Conservation (phyloP, 169 alveolate species). For the Plasmodium ovale region DNA sequence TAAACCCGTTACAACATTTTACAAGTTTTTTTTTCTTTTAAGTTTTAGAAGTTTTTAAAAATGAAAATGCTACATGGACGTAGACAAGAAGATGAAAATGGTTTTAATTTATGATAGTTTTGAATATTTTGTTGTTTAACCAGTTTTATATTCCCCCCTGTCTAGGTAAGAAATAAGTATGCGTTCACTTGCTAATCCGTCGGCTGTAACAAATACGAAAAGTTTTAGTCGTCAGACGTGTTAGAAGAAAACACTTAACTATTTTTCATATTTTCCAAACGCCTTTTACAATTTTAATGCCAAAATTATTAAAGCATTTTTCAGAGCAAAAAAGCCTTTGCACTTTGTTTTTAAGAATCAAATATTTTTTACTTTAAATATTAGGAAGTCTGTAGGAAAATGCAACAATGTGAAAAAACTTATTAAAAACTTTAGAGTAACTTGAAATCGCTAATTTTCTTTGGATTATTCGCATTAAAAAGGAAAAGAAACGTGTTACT, state of each 20-base stretch:
- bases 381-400: background rate
- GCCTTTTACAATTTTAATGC: no score
- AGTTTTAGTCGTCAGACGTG: no score
- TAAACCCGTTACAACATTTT: background rate
- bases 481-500: no score
- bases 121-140: no score
- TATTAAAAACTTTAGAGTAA: no score
- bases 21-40: background rate
- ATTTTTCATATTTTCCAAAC: background rate
- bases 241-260: conserved; percentile 2
- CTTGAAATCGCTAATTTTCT: no score
- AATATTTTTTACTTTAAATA: background rate
- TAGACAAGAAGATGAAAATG: no score
- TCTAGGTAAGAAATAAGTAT: background rate
- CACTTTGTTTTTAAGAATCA: background rate
- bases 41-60: no score
- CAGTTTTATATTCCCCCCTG: no score
- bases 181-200: background rate
- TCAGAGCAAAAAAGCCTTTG: background rate
- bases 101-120: background rate
- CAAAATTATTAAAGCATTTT: background rate
- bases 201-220: background rate
- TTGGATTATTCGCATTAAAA: no score
- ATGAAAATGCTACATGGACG: no score
- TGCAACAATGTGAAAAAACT: no score